Base-by-base conservation (phyloP, 129 eudicot species). In the Artemisia tridentata region DNA sequence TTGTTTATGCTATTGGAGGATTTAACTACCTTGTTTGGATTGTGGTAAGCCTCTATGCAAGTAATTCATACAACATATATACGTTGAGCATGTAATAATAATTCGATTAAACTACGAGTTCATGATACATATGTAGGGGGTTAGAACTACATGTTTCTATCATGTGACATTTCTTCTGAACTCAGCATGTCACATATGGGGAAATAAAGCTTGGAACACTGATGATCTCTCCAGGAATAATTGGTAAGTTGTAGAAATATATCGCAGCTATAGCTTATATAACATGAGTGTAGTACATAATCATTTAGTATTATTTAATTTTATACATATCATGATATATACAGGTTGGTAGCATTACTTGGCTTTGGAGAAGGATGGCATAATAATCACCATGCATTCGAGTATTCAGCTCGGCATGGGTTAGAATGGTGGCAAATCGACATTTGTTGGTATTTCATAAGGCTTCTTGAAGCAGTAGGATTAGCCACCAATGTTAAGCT, bases 11-110 rank as follows among this genome's bases (percentile, higher is more conserved):
- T 67, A 20, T 49, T 21, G 72, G 59, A 0, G 72, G 72, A 49
- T 67, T 69, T 18, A 69, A 50, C 50, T 69, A 69, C 73, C 34
- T 69, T 12, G 73, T 69, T 11, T 69, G 73, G 73, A 12, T 52
- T 53, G 34, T 53, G 63, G 63, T 53, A 69, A 58, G 64, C 8
- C 19, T 51, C 19, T 17, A 17, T 54, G 60, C 60, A 17, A 16
- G 25, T 54, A 16, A 54, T 17, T 17, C 12, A 54, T 53, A 16
- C 59, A 15, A 51, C 2, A 14, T 51, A 51, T 51, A 15, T 51
- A 51, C 19, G 18, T 53, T 17, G 23, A 53, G 4, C 59, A 53
- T 16, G 59, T 53, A 53, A 53, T 17, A 6, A 53, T 53, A 3
- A 53, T 6, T 16, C 23, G 23, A 54, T 54, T 54, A 54, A 55